These are phyloP conservation scores for Magnolia sinica DNA, from an alignment of 164 flowering plant genomes.

Conservation along the genomic window DNA sequence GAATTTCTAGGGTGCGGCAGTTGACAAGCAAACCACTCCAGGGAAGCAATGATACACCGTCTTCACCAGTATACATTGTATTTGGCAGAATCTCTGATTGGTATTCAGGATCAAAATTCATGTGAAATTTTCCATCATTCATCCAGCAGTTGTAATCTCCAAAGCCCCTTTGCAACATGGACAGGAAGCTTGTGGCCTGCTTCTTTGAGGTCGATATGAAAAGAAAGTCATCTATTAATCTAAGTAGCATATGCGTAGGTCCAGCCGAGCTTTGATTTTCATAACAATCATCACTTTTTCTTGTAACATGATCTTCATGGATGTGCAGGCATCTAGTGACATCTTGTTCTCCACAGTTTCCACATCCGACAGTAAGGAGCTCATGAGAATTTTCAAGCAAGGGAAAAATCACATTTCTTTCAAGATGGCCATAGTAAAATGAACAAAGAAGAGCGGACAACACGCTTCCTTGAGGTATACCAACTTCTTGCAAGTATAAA, in stretches of 20 bases:
- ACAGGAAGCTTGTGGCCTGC: slow-evolving; percentile 55
- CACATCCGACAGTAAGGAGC: slow-evolving; percentile 2
- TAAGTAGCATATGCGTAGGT: slow-evolving; percentile 42
- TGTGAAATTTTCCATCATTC: slow-evolving; percentile 63
- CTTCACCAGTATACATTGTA: slow-evolving; percentile 46
- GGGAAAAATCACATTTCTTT: slow-evolving; percentile 60
- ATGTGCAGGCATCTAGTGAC: neutral
- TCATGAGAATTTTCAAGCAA: slow-evolving; percentile 43
- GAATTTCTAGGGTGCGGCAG: slow-evolving; percentile 72
- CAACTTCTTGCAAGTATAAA: slow-evolving; percentile 66
- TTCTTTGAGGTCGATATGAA: slow-evolving; percentile 75
- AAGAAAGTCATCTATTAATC: slow-evolving; percentile 79
- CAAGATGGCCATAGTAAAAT: slow-evolving; percentile 78
- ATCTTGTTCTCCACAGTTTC: neutral
- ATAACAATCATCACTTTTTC: neutral
- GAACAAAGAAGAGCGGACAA: slow-evolving; percentile 83
- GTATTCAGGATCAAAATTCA: slow-evolving; percentile 45
- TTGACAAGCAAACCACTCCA: slow-evolving; percentile 96
- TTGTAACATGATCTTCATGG: slow-evolving; percentile 9
- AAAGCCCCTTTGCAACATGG: slow-evolving; percentile 65
- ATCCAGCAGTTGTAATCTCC: slow-evolving; percentile 74
- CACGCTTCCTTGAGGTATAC: slow-evolving; percentile 93
- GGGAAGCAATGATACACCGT: slow-evolving; percentile 59
- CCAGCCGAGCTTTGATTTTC: slow-evolving; percentile 8
- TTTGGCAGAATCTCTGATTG: slow-evolving; percentile 11